Conservation (phyloP, 192 early-diverging fungal genomes). For the Neocallimastix lanati region DNA sequence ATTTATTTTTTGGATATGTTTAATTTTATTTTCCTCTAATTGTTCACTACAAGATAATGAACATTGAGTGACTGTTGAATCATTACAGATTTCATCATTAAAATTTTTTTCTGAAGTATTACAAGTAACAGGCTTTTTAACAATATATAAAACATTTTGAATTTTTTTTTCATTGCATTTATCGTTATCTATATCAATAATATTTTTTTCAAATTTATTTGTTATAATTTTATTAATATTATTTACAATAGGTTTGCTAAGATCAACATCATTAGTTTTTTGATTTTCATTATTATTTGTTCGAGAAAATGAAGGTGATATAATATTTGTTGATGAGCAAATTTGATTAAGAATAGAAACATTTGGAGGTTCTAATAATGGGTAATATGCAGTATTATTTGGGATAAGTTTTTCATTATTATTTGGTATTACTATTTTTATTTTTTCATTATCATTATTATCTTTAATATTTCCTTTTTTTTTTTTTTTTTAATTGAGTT, state of each 20-base stretch:
- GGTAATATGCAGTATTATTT: not conserved
- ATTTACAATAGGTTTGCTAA: no score
- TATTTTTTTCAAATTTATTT: not conserved
- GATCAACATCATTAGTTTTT: no score
- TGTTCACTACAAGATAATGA: no score
- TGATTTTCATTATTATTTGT: not conserved
- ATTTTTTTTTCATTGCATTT: not conserved
- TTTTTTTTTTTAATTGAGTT: no score
- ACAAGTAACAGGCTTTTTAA: not conserved
- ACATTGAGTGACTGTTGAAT: no score
- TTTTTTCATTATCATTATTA: not conserved
- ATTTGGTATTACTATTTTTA: not conserved
- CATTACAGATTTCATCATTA: not conserved
- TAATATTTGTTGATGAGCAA: not conserved
- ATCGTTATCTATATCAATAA: not conserved
- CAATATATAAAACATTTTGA: not conserved
- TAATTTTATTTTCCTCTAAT: no score
- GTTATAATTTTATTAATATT: not conserved
- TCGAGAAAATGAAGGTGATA: not conserved
- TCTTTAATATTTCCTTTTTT: not conserved
- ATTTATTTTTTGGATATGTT: no score
- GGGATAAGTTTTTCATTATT: not conserved
- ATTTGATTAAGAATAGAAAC: not conserved
- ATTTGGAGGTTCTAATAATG: not conserved
- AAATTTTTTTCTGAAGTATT: not conserved